A percentile compares a stretch with the other conserved stretches of the same genome.
These are phyloP conservation scores for Sarcodon sp. DNA, from an alignment of 768 basidiomycete genomes.

Conservation along the genomic window DNA sequence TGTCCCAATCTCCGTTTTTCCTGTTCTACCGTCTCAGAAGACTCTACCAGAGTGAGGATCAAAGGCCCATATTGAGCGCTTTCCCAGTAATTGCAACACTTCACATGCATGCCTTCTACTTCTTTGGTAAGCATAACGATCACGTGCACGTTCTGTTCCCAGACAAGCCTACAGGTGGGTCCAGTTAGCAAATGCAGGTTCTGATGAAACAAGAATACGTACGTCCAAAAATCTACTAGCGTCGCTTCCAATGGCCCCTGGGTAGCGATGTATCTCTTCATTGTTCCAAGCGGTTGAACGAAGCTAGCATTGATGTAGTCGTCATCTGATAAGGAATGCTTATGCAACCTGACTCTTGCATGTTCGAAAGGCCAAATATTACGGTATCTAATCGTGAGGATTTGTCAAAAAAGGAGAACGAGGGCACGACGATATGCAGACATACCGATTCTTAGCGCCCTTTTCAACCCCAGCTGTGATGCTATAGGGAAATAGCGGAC, in stretches of 20 bases:
- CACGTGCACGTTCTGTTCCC: constrained; percentile 91
- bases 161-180: constrained; percentile 47
- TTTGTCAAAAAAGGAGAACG: not conserved
- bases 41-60: constrained; percentile 38
- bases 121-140: constrained; percentile 96
- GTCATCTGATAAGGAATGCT: constrained; percentile 25
- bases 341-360: constrained; percentile 68
- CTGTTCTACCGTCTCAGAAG: constrained; percentile 30
- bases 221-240: constrained; percentile 92
- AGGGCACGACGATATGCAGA: not conserved
- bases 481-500: constrained; percentile 59
- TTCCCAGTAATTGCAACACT: constrained; percentile 88
- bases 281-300: constrained; percentile 78
- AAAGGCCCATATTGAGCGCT: constrained; percentile 59
- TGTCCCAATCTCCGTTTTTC: constrained; percentile 12
- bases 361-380: constrained; percentile 98
- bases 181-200: not conserved
- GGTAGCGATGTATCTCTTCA: constrained; percentile 83
- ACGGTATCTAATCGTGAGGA: constrained; percentile 48
- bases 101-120: constrained; percentile 76
- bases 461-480: constrained; percentile 96
- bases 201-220: constrained; percentile 18
- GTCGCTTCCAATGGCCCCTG: constrained; percentile 90
- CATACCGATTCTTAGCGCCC: constrained; percentile 81
- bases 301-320: constrained; percentile 96